Base-by-base conservation (phyloP, 73 alveolate genomes). In the Urostyla sp. region DNA sequence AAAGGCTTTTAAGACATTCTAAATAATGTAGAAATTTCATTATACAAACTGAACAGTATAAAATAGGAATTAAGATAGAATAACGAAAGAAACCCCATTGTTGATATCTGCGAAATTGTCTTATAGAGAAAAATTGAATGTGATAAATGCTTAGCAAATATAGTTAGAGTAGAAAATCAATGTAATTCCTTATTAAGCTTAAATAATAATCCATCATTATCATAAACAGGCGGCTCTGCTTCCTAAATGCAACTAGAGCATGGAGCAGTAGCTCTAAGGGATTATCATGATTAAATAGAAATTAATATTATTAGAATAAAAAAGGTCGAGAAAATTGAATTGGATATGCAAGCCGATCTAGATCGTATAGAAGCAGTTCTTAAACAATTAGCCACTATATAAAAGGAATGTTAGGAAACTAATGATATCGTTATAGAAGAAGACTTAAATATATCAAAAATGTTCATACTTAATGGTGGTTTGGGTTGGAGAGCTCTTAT, bases 51-150 rank as follows among this genome's bases (percentile, higher is more conserved):
- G 4, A 31, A 16, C 31, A 31, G 37, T 3, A 59, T 32, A 37
- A 11, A 6, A 35, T 15, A 59, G 11, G 34, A 35, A 3, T 11
- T 35, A 59, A 59, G 18, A 6, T 13, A 34, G 30, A 35, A 59
- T 59, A 27, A 27, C 3, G 35, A 59, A 15, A 55, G 76, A 6
- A n/a, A 59, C 20, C 11, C 5, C 6, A n/a, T 59, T n/a, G 21
- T 59, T n/a, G 76, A 59, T 59, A 59, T 59, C 35, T 30, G 76
- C 55, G 76, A 59, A 34, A 6, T 6, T 8, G 55, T 59, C 32
- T 32, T 11, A 18, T 30, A 8, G 24, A 23, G 76, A 23, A 32
- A 59, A 59, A 8, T 3, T 11, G 76, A 59, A 21, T 15, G 16
- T 13, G 6, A 11, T 4, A 4, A 10, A n/a, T 28, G 57, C 10